phyloP scores from a whole-genome alignment of 2,329 filamentous ascomycete species.

The Corynespora cassiicola region DNA sequence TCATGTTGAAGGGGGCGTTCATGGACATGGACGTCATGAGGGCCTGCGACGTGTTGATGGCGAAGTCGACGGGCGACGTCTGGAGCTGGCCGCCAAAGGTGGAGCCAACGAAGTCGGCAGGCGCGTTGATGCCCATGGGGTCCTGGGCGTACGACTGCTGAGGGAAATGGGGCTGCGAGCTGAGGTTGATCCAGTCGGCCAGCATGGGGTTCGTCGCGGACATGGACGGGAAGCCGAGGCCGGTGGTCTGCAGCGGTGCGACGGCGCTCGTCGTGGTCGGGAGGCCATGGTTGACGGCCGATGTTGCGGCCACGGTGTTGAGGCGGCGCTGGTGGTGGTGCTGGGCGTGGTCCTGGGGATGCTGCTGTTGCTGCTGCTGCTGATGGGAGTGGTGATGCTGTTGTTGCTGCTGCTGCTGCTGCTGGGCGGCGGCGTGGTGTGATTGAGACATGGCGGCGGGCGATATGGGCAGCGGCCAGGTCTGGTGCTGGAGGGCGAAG shows the following conservation, averaged over 20 bases:
- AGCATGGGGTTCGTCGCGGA: slow-evolving; percentile 43
- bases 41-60: slow-evolving; percentile 49
- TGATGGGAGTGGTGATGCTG: slow-evolving; percentile 17
- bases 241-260: slow-evolving; percentile 41
- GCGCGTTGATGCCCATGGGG: slow-evolving; percentile 40
- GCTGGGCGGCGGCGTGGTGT: slow-evolving; percentile 24
- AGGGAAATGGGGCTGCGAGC: slow-evolving; percentile 34
- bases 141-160: slow-evolving; percentile 38
- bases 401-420: slow-evolving; percentile 21
- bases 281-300: slow-evolving; percentile 21
- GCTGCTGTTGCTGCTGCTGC: slow-evolving; percentile 15
- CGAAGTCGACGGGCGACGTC: slow-evolving; percentile 54
- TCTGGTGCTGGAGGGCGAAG: slow-evolving; percentile 33
- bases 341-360: slow-evolving; percentile 22
- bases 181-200: slow-evolving; percentile 53
- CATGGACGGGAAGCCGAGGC: slow-evolving; percentile 41
- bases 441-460: slow-evolving; percentile 40
- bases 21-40: slow-evolving; percentile 51
- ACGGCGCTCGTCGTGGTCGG: slow-evolving; percentile 34
- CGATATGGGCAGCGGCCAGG: slow-evolving; percentile 48
- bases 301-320: slow-evolving; percentile 31
- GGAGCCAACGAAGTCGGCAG: slow-evolving; percentile 45
- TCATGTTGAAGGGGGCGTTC: slow-evolving; percentile 49
- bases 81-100: slow-evolving; percentile 51
- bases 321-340: slow-evolving; percentile 36